phyloP scores from a whole-genome alignment of 805 yeast species.

The Torulaspora microellipsoides region DNA sequence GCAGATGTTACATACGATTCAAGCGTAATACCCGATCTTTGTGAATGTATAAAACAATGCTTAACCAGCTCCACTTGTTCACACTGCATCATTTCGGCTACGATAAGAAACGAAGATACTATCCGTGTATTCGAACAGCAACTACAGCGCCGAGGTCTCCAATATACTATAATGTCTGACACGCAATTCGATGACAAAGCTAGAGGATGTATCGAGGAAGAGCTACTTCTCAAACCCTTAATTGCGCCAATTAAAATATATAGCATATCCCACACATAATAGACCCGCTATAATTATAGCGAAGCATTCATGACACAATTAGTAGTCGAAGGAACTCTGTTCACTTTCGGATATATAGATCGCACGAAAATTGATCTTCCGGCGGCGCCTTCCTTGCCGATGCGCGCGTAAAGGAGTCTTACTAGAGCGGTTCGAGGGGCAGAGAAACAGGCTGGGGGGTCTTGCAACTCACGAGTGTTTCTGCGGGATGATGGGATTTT shows the following conservation, averaged over 20 bases:
- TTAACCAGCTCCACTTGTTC: conserved; percentile 12
- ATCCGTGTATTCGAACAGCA: conserved; percentile 39
- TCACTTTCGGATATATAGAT: too few relatives aligned
- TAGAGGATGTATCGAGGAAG: conserved; percentile 4
- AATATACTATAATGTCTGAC: conserved; percentile 23
- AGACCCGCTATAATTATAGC: too few relatives aligned
- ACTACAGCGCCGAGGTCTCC: conserved; percentile 24
- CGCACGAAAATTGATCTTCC: too few relatives aligned
- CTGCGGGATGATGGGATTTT: too few relatives aligned
- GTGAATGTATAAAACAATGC: conserved; percentile 40
- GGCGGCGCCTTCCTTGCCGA: too few relatives aligned
- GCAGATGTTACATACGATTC: conserved; percentile 89
- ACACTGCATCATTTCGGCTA: conserved; percentile 57
- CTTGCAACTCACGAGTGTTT: too few relatives aligned
- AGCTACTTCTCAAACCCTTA: conserved; percentile 12
- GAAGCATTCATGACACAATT: too few relatives aligned
- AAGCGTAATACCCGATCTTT: conserved; percentile 50
- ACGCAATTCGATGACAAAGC: conserved; percentile 9
- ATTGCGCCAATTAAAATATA: conserved; percentile 25
- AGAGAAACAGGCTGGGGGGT: too few relatives aligned
- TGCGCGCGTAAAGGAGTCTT: too few relatives aligned
- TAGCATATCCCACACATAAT: not conserved
- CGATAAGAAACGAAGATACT: conserved; percentile 61
- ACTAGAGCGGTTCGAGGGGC: too few relatives aligned
- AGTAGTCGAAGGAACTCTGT: too few relatives aligned